A percentile compares a stretch with the other conserved stretches of the same genome.
Evolutionary conservation across 129 eudicot genomes (phyloP).

Genomic region (Mikania micrantha): DNA sequence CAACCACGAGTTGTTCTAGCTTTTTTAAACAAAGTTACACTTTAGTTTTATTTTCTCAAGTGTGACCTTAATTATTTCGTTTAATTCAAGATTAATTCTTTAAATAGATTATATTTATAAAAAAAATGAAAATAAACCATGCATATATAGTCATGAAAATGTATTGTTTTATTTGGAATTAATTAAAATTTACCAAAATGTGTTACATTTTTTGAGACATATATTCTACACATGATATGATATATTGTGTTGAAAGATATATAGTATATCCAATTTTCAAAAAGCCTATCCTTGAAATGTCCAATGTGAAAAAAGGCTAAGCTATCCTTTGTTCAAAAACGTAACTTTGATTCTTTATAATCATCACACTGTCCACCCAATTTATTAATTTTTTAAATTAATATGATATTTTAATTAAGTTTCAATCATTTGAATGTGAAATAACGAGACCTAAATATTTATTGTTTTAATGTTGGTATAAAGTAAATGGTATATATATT

Average conservation of each 20-base stretch:
- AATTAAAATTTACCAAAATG: not conserved
- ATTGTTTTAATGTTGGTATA: too few species aligned
- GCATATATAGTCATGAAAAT: not conserved
- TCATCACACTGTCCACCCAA: not conserved
- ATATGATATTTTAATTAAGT: not conserved
- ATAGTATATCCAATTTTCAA: not conserved
- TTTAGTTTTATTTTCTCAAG: too few species aligned
- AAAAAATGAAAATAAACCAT: not conserved
- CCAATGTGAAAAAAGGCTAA: not conserved
- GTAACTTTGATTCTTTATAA: not conserved
- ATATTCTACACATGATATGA: not conserved
- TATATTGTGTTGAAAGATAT: not conserved
- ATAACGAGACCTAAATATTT: constrained; percentile 17
- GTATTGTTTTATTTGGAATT: not conserved
- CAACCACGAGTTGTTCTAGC: too few species aligned
- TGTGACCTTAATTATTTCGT: too few species aligned
- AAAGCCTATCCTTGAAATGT: too few species aligned
- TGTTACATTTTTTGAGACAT: not conserved
- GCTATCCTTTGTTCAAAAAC: not conserved
- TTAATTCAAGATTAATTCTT: too few species aligned
- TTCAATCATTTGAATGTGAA: constrained; percentile 15
- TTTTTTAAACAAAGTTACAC: too few species aligned
- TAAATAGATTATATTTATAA: too few species aligned
- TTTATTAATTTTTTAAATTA: not conserved
- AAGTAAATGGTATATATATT: not conserved